phyloP scores from a whole-genome alignment of 116 monocot species.

The Phalaenopsis hybrid region DNA sequence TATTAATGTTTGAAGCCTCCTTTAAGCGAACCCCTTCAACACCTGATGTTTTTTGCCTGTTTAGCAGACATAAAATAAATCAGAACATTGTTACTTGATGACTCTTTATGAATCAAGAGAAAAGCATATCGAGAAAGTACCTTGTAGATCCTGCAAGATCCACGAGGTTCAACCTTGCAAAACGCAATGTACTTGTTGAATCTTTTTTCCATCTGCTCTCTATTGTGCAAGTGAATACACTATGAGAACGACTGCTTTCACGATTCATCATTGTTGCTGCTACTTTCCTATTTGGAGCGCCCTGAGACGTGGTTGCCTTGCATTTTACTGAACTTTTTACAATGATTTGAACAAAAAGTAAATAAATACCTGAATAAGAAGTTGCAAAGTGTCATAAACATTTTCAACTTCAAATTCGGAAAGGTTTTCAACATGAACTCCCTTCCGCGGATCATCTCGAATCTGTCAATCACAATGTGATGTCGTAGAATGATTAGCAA shows the following conservation, averaged over 20 bases:
- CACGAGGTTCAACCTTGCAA: conserved; percentile 89
- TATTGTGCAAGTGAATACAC: conserved; percentile 93
- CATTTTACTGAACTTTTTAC: background rate
- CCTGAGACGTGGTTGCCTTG: conserved; percentile 29
- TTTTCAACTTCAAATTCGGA: conserved; percentile 78
- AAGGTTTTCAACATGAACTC: conserved; percentile 94
- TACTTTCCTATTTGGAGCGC: conserved; percentile 86
- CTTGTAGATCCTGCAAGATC: conserved; percentile 98
- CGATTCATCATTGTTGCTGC: conserved; percentile 94
- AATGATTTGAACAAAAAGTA: background rate
- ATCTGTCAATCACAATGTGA: conserved; percentile 31
- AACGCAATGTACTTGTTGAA: conserved; percentile 53
- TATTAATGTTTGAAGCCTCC: conserved; percentile 92
- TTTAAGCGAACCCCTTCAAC: conserved; percentile 78
- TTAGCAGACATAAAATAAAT: conserved; percentile 5
- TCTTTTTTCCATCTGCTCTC: conserved; percentile 91
- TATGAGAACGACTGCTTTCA: conserved; percentile 95
- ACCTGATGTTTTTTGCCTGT: conserved; percentile 89
- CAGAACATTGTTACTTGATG: background rate
- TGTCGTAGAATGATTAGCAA: background rate
- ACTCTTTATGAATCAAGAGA: background rate
- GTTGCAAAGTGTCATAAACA: conserved; percentile 70
- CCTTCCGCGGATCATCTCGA: conserved; percentile 69
- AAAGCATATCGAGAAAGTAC: conserved; percentile 15
- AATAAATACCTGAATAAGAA: conserved; percentile 56